A percentile compares a stretch with the other conserved stretches of the same genome.
Evolutionary conservation across 1,284 basidiomycete species (phyloP).

Genomic region (Porodaedalea pini): DNA sequence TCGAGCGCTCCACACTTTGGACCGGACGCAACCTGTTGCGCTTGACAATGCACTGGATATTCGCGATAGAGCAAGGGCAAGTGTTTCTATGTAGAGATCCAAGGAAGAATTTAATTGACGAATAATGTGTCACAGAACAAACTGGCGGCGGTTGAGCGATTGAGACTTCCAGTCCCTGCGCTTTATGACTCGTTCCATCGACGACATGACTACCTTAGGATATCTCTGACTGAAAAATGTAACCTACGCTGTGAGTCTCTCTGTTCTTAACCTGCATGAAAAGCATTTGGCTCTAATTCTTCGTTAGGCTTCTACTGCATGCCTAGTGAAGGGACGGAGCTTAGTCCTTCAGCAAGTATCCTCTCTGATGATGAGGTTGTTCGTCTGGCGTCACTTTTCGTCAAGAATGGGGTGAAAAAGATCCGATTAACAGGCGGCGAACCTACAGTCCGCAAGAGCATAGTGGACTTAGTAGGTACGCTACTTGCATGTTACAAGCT

Average conservation of each 20-base stretch:
- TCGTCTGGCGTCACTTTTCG: slow-evolving; percentile 74
- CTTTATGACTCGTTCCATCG: slow-evolving; percentile 68
- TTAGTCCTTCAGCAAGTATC: slow-evolving; percentile 67
- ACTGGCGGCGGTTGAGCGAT: slow-evolving; percentile 9
- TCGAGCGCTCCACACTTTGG: not conserved
- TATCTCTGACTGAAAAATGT: slow-evolving; percentile 83
- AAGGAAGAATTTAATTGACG: not conserved
- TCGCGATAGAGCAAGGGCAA: slow-evolving; percentile 9
- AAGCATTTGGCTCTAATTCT: not conserved
- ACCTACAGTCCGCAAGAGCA: slow-evolving; percentile 79
- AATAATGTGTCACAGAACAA: not conserved
- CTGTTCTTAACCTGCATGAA: not conserved
- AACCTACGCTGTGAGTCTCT: slow-evolving; percentile 72
- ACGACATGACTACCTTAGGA: slow-evolving; percentile 78
- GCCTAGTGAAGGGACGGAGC: slow-evolving; percentile 76
- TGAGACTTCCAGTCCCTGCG: slow-evolving; percentile 33
- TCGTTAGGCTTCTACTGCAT: slow-evolving; percentile 82
- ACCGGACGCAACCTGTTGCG: not conserved
- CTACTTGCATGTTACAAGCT: slow-evolving; percentile 15
- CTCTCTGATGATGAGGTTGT: slow-evolving; percentile 76
- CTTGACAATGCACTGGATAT: not conserved
- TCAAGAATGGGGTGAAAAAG: slow-evolving; percentile 79
- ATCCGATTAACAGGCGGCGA: slow-evolving; percentile 88
- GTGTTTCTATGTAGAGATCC: not conserved
- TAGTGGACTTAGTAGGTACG: slow-evolving; percentile 69